Conservation (phyloP, 140 eudicot species). For the Anethum foeniculum region DNA sequence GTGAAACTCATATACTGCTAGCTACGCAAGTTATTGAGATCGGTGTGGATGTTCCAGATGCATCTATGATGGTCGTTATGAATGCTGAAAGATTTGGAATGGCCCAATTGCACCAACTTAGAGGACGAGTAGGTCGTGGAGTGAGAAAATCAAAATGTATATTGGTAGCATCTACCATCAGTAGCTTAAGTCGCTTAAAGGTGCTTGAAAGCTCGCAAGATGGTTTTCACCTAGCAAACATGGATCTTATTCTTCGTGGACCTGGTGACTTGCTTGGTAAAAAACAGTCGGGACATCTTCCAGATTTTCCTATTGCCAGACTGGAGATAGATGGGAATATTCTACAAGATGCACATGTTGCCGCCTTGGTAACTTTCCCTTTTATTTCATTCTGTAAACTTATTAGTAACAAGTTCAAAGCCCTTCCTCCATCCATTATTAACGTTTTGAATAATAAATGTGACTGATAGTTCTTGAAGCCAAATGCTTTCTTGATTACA, state of each 20-base stretch:
- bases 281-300: constrained; percentile 97
- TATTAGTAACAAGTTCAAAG: background rate
- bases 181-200: constrained; percentile 61
- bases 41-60: constrained; percentile 97
- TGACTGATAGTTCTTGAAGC: background rate
- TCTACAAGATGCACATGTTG: constrained; percentile 90
- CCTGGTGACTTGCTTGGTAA: constrained; percentile 98
- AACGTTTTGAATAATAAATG: background rate
- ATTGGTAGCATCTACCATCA: constrained; percentile 48
- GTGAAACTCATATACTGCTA: constrained; percentile 76
- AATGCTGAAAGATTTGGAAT: constrained; percentile 95
- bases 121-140: constrained; percentile 99
- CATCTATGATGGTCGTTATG: constrained; percentile 99
- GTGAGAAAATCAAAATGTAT: constrained; percentile 74
- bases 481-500: background rate
- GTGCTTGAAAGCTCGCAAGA: constrained; percentile 70
- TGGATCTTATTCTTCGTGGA: constrained; percentile 83
- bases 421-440: background rate
- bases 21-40: constrained; percentile 88
- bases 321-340: constrained; percentile 84
- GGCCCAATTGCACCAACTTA: constrained; percentile 91
- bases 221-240: constrained; percentile 82
- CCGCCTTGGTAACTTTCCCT: constrained; percentile 61
- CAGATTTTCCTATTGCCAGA: constrained; percentile 91
- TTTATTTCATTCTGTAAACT: background rate